Evolutionary conservation across 352 stramenopile species (phyloP), one percentile per base, ranked within the genome.

Genomic region (Phytophthora fragariaefolia): DNA sequence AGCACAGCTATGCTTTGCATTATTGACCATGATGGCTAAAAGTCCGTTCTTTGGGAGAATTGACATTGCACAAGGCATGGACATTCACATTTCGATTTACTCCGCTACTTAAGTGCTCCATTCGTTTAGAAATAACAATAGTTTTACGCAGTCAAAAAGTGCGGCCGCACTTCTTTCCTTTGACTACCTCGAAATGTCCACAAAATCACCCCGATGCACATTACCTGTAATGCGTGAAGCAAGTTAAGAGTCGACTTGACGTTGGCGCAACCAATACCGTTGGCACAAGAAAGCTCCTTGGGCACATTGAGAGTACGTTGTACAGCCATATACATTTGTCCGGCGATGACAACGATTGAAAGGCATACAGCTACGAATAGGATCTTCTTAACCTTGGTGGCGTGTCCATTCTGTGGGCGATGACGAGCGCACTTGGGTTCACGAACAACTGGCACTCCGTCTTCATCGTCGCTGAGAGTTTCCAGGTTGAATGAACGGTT

Each of bases 251-350:
- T 60, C 8, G 59, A 52, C 4, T 60, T 53, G 28, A 87, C 26
- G 23, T 69, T 53, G 7, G 79, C 73, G 46, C 79, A 90, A 27
- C 74, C 30, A 3, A 75, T 48, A 32, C 81, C 81, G 43, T 88
- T 88, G 17, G 79, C 79, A 22, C 81, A 90, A 0, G 69, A 70
- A 13, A 88, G 63, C 58, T 85, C 81, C 13, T 68, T 61, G 4
- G 64, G 45, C 13, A 57, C 55, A 3, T 18, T 57, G 4, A 56
- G 26, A 20, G 60, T 61, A 7, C 70, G 63, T 10, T 49, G 30
- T 23, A 82, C 48, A 5, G 67, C 80, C 30, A 82, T 67, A 59
- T 78, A 80, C n/a, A 89, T 73, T 70, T 84, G 73, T 6, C 69
- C 76, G n/a, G 67, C 45, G 15, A 75, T 65, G 22, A 75, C 67